phyloP scores from a whole-genome alignment of 139 green algal genomes.

The Micractinium conductrix region DNA sequence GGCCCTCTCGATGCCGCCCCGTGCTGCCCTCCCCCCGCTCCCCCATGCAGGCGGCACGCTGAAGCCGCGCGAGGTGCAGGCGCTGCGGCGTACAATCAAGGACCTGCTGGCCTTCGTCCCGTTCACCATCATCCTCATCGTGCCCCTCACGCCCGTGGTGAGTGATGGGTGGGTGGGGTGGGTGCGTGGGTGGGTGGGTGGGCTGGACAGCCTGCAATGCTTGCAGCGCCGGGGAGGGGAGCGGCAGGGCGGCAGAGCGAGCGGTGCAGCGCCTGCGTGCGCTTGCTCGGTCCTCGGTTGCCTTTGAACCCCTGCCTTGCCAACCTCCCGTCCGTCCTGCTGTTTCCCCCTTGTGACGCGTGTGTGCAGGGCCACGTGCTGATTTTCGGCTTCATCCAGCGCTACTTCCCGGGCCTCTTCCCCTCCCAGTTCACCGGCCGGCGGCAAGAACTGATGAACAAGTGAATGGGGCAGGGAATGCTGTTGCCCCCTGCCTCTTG shows the following conservation, averaged over 20 bases:
- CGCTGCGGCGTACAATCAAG: slow-evolving; percentile 87
- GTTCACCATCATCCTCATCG: slow-evolving; percentile 98
- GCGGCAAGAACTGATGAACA: slow-evolving; percentile 85
- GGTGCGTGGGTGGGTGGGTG: no score
- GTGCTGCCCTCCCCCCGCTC: not conserved
- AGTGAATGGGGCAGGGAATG: not conserved
- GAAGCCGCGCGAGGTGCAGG: slow-evolving; percentile 90
- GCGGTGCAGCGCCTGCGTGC: no score
- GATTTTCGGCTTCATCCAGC: slow-evolving; percentile 96
- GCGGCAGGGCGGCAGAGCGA: no score
- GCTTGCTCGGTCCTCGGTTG: no score
- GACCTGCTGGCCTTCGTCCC: slow-evolving; percentile 96
- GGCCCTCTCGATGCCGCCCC: not conserved
- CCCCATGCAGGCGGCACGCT: slow-evolving; percentile 75
- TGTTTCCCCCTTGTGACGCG: not conserved
- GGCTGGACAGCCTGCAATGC: no score
- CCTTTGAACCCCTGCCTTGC: no score
- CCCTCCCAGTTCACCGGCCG: slow-evolving; percentile 92
- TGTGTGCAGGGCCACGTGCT: slow-evolving; percentile 89
- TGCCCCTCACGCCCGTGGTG: slow-evolving; percentile 91
- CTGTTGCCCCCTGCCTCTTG: no score
- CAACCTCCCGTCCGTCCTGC: no score
- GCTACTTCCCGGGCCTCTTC: slow-evolving; percentile 98
- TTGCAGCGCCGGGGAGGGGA: no score
- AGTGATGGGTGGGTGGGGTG: no score